Evolutionary conservation across 768 basidiomycete genomes (phyloP), one percentile per base, ranked within the genome.

Genomic region (Phaeotremella fagi): DNA sequence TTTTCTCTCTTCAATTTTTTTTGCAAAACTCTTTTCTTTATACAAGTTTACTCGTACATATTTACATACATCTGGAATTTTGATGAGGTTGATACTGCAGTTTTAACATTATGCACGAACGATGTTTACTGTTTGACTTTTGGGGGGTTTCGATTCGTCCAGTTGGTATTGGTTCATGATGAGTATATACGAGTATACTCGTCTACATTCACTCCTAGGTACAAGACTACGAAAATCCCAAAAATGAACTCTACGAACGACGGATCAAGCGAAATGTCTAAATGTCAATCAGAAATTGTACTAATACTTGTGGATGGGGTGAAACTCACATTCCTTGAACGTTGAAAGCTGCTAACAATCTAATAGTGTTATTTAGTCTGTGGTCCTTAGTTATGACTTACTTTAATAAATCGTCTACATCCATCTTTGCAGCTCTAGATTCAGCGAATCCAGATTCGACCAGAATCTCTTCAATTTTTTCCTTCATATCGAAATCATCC

Each of bases 361-460:
- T 70, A 45, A 18, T 4, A 35, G 33, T n/a, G n/a, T n/a, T n/a
- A n/a, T n/a, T n/a, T 33, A 7, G 31, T 33, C 7, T 16, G 31
- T 33, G 31, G 16, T 7, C 31, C 31, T 7, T 33, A 33, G 16
- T n/a, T 25, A 37, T 11, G 22, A 77, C 85, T 49, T 66, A 90
- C 89, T 86, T 90, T 31, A 97, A 77, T 22, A 97, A 78, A 70
- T 94, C 92, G 60, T 94, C 87, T 11, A 95, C 80, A 52, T 86
- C 83, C 90, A 98, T 92, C 75, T 97, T 97, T 1, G 90, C 83
- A 1, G 88, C 89, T 41, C 92, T 82, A 46, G 80, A 82, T 47
- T 92, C 87, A 18, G 82, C 80, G 64, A 83, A 85, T 0, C 82
- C 86, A 3, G 83, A 83, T 47, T 87, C 83, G 4, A 78, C 75